These are phyloP conservation scores for Ophiostoma ips DNA, from an alignment of 2,329 filamentous ascomycete species.

Conservation along the genomic window DNA sequence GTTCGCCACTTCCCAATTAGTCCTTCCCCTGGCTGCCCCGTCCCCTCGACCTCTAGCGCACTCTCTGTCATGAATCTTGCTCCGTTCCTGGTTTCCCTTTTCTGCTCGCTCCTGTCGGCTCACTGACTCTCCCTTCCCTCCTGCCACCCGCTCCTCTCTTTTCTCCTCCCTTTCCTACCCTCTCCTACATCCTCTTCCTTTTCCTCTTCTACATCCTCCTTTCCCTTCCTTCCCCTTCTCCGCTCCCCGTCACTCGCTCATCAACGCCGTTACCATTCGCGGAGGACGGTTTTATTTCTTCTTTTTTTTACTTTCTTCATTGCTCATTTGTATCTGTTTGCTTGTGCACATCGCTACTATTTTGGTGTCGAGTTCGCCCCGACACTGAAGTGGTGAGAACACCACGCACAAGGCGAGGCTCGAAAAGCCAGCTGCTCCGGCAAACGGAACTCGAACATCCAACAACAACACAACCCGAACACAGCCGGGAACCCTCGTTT, in stretches of 20 bases:
- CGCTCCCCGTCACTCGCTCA: constrained; percentile 8
- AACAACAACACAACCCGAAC: too few relatives aligned
- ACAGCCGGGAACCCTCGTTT: too few relatives aligned
- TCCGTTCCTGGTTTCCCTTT: neutral
- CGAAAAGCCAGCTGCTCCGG: neutral
- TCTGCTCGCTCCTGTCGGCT: neutral
- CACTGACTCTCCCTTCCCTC: neutral
- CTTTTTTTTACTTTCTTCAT: neutral
- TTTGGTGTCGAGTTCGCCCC: neutral
- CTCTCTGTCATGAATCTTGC: neutral
- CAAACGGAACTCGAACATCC: neutral
- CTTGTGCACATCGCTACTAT: neutral
- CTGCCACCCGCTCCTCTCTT: constrained; percentile 11
- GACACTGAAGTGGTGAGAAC: neutral
- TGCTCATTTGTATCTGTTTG: neutral
- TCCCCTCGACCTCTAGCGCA: neutral
- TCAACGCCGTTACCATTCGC: constrained; percentile 6
- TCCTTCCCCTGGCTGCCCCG: neutral
- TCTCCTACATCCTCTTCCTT: constrained; percentile 13
- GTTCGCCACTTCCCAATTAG: neutral
- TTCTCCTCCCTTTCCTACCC: constrained; percentile 18
- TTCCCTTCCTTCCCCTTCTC: constrained; percentile 3
- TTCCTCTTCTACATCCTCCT: constrained; percentile 1
- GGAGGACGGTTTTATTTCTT: constrained; percentile 1
- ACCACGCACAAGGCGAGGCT: neutral